These are phyloP conservation scores for Barnettozyma sucrosica DNA, from an alignment of 805 yeast species.

Conservation along the genomic window DNA sequence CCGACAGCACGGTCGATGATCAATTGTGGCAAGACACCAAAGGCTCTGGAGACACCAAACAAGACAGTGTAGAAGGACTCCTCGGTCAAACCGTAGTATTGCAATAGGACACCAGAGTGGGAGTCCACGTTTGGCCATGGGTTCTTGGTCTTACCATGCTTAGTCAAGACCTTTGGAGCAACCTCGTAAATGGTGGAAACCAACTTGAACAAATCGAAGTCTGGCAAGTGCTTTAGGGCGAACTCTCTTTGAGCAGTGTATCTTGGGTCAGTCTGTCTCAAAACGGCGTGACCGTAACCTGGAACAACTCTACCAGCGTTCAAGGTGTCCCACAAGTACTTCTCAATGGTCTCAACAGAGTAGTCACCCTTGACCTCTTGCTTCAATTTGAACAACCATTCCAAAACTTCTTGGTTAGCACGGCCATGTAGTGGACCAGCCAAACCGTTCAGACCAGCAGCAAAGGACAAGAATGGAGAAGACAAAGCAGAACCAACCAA, in stretches of 20 bases:
- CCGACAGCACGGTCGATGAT: conserved; percentile 82
- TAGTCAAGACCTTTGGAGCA: conserved; percentile 73
- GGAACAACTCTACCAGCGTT: conserved; percentile 83
- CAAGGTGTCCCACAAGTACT: conserved; percentile 72
- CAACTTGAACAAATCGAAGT: conserved; percentile 71
- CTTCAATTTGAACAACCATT: conserved; percentile 69
- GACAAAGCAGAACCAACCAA: conserved; percentile 79
- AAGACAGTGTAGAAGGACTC: conserved; percentile 79
- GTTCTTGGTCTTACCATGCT: conserved; percentile 88
- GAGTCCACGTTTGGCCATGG: conserved; percentile 93
- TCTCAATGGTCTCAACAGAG: conserved; percentile 63
- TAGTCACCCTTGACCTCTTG: conserved; percentile 55
- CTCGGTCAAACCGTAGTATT: conserved; percentile 80
- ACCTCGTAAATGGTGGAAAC: conserved; percentile 75
- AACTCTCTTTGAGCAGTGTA: conserved; percentile 82
- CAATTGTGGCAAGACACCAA: conserved; percentile 81
- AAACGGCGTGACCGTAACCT: conserved; percentile 85
- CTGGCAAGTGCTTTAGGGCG: conserved; percentile 70
- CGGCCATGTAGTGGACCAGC: conserved; percentile 88
- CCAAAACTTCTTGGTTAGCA: conserved; percentile 83
- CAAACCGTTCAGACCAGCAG: conserved; percentile 80
- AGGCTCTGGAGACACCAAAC: conserved; percentile 83
- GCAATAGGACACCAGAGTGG: conserved; percentile 79
- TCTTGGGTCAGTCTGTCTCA: conserved; percentile 86
- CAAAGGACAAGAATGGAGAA: conserved; percentile 69